A percentile compares a stretch with the other conserved stretches of the same genome.
Evolutionary conservation across 352 stramenopile species (phyloP).

Genomic region (Pythium sp.): DNA sequence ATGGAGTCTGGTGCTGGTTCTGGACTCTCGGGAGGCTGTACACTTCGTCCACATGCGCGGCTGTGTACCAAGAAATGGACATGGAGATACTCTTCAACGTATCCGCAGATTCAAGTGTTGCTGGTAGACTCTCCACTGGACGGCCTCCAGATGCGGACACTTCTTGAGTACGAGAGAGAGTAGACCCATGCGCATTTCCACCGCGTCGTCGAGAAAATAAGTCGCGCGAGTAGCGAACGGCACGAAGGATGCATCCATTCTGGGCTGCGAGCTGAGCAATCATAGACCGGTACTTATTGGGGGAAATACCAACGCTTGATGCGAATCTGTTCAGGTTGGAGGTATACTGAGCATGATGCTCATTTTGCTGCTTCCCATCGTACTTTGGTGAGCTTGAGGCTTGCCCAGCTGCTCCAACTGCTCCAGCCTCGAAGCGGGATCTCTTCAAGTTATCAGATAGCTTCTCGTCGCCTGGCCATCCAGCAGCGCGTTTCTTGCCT

Average conservation of each 20-base stretch:
- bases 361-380: slow-evolving; percentile 30
- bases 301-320: slow-evolving; percentile 38
- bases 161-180: neutral
- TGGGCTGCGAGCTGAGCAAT: slow-evolving; percentile 36
- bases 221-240: slow-evolving; percentile 52
- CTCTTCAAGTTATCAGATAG: neutral
- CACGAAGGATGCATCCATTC: slow-evolving; percentile 44
- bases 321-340: slow-evolving; percentile 54
- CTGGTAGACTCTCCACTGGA: slow-evolving; percentile 1
- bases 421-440: neutral
- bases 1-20: slow-evolving; percentile 17
- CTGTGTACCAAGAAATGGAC: slow-evolving; percentile 57
- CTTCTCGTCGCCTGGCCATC: neutral
- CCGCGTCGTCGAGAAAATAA: slow-evolving; percentile 38
- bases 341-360: slow-evolving; percentile 32
- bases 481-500: slow-evolving; percentile 21
- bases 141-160: neutral
- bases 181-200: slow-evolving; percentile 1
- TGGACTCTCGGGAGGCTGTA: slow-evolving; percentile 27
- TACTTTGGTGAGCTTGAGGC: neutral
- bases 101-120: slow-evolving; percentile 13
- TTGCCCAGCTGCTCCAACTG: slow-evolving; percentile 18
- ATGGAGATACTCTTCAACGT: slow-evolving; percentile 54
- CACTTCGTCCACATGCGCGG: slow-evolving; percentile 49
- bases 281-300: slow-evolving; percentile 40